Conservation (phyloP, 805 yeast genomes). For the Cyberlindnera sargentensis region DNA sequence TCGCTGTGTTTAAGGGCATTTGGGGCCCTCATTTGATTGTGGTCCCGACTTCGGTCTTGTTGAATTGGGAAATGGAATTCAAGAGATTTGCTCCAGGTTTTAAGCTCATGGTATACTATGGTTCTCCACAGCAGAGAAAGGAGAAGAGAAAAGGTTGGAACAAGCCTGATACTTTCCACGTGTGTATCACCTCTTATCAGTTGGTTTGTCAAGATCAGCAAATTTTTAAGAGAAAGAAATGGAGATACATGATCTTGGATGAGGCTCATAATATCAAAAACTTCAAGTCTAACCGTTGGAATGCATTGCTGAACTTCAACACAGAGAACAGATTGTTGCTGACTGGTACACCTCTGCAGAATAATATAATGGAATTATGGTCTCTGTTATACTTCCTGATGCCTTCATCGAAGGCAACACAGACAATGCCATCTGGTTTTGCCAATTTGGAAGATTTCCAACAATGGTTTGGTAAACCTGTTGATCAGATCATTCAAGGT, state of each 20-base stretch:
- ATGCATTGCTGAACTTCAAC: conserved; percentile 87
- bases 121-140: conserved; percentile 94
- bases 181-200: conserved; percentile 95
- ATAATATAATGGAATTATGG: conserved; percentile 94
- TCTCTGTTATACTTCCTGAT: conserved; percentile 87
- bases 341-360: conserved; percentile 97
- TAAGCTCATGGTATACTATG: conserved; percentile 91
- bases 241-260: conserved; percentile 96
- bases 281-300: conserved; percentile 96
- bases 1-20: conserved; percentile 87
- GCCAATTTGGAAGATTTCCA: conserved; percentile 95
- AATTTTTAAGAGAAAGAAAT: conserved; percentile 81
- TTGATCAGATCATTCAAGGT: conserved; percentile 82
- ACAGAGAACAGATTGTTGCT: conserved; percentile 80
- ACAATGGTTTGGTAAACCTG: conserved; percentile 98
- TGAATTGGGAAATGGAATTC: conserved; percentile 99
- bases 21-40: conserved; percentile 99
- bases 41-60: conserved; percentile 95
- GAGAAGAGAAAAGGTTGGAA: conserved; percentile 98
- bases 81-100: conserved; percentile 98
- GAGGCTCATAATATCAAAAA: conserved; percentile 98
- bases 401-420: conserved; percentile 76
- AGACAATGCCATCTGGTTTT: conserved; percentile 83
- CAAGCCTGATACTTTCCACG: conserved; percentile 90
- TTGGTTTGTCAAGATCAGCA: conserved; percentile 96